These are phyloP conservation scores for Erucastrum elatum DNA, from an alignment of 345 rosid genomes.

Conservation along the genomic window DNA sequence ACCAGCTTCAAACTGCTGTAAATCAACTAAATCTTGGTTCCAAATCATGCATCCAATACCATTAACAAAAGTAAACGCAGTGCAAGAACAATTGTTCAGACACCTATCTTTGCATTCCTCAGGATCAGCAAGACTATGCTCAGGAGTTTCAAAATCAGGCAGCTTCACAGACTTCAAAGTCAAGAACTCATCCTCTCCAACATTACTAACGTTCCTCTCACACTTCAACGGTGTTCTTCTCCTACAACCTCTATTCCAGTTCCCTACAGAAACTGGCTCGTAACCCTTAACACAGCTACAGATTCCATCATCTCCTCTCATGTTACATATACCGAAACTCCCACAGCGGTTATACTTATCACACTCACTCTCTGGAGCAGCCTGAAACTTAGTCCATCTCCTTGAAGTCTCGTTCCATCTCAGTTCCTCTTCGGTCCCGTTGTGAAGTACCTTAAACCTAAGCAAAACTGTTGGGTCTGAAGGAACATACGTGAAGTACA, in stretches of 20 bases:
- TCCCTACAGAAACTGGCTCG: constrained; percentile 32
- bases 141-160: constrained; percentile 48
- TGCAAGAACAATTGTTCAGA: constrained; percentile 50
- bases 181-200: constrained; percentile 48
- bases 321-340: constrained; percentile 56
- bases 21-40: constrained; percentile 46
- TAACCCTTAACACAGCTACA: constrained; percentile 69
- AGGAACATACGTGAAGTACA: constrained; percentile 59
- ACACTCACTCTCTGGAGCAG: constrained; percentile 57
- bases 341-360: constrained; percentile 78
- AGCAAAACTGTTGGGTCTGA: constrained; percentile 39
- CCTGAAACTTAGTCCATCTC: constrained; percentile 48
- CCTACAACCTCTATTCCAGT: constrained; percentile 60
- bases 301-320: constrained; percentile 20
- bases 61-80: constrained; percentile 44
- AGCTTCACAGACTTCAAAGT: constrained; percentile 39
- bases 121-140: constrained; percentile 25
- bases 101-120: constrained; percentile 47
- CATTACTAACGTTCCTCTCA: constrained; percentile 34
- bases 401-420: constrained; percentile 49
- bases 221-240: constrained; percentile 48
- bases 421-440: constrained; percentile 59
- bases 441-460: constrained; percentile 50
- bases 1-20: constrained; percentile 32
- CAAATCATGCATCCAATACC: constrained; percentile 56